Evolutionary conservation across 1,139 yeast genomes (phyloP).

Genomic region (Suhomyces ambrosiae): DNA sequence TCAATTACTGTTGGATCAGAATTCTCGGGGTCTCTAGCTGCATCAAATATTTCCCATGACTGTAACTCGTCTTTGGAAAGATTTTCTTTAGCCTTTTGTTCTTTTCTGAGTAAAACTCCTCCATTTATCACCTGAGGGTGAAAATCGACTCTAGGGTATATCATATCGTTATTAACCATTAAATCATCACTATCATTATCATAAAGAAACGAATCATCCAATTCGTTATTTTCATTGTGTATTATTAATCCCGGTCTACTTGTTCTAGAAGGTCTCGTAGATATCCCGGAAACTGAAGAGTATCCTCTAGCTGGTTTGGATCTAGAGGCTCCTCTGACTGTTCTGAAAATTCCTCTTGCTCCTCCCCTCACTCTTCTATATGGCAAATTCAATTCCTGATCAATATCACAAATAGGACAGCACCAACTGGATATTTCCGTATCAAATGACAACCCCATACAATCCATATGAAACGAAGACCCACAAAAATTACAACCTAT

Average conservation of each 20-base stretch:
- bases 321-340: neutral
- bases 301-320: neutral
- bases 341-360: neutral
- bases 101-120: constrained; percentile 43
- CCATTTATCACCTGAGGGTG: constrained; percentile 37
- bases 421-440: constrained; percentile 29
- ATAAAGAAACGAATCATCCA: constrained; percentile 40
- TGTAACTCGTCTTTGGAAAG: constrained; percentile 40
- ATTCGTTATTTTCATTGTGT: constrained; percentile 36
- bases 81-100: constrained; percentile 31
- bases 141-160: neutral
- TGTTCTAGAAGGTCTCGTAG: neutral
- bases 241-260: constrained; percentile 26
- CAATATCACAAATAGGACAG: constrained; percentile 48
- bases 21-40: constrained; percentile 22
- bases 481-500: constrained; percentile 38
- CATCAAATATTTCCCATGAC: constrained; percentile 46
- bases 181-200: constrained; percentile 15
- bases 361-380: neutral
- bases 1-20: neutral
- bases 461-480: constrained; percentile 37
- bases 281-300: neutral
- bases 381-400: constrained; percentile 31
- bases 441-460: constrained; percentile 31
- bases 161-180: neutral